Evolutionary conservation across 1,284 basidiomycete species (phyloP).

Genomic region (Ustilago cynodontis): DNA sequence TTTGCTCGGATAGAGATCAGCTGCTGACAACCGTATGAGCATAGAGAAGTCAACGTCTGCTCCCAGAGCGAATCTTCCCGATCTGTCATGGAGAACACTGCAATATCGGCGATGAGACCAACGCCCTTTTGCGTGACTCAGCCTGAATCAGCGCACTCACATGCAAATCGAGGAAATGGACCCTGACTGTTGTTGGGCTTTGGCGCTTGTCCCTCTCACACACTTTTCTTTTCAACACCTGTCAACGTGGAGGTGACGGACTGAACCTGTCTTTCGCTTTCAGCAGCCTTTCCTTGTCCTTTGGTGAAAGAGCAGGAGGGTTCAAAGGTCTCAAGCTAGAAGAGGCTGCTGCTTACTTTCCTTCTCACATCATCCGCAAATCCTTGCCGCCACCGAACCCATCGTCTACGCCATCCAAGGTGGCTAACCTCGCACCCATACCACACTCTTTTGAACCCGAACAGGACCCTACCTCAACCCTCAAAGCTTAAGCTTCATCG

Average conservation of each 20-base stretch:
- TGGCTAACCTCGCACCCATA: neutral
- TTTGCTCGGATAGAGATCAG: neutral
- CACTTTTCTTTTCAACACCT: neutral
- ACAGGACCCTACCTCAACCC: neutral
- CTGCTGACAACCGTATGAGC: too few relatives aligned
- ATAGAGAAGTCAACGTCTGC: neutral
- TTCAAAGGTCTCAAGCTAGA: neutral
- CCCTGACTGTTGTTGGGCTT: slow-evolving; percentile 11
- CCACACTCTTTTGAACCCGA: neutral
- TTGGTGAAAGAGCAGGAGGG: too few relatives aligned
- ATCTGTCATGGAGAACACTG: neutral
- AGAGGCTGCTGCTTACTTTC: too few relatives aligned
- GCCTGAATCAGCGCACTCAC: slow-evolving; percentile 47
- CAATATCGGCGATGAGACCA: too few relatives aligned
- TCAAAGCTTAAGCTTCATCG: neutral
- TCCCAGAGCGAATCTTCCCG: neutral
- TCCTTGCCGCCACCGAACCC: neutral
- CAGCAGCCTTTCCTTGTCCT: slow-evolving; percentile 7
- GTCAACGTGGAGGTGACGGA: slow-evolving; percentile 6
- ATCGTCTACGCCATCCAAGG: neutral
- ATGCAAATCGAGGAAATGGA: slow-evolving; percentile 15
- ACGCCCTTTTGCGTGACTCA: slow-evolving; percentile 26
- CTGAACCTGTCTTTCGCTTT: slow-evolving; percentile 9
- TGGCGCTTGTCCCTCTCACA: neutral
- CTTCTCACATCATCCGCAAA: neutral